Evolutionary conservation across 192 early-diverging fungal genomes (phyloP).

Genomic region (Entomortierella chlamydospora): DNA sequence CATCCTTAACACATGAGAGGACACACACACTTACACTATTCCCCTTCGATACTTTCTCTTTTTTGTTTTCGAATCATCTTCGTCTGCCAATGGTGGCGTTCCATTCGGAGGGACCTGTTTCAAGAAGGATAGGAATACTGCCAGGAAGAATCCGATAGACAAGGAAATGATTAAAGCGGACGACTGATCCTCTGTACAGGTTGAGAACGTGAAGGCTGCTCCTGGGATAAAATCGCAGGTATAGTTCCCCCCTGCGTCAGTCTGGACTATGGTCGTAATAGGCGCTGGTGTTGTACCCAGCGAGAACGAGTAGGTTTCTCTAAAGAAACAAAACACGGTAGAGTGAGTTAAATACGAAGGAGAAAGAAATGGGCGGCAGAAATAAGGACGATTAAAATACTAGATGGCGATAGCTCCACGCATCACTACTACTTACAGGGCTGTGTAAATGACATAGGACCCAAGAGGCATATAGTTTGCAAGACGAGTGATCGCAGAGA

Average conservation of each 20-base stretch:
- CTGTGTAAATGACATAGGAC: constrained; percentile 54
- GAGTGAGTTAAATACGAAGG: no score
- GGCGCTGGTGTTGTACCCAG: constrained; percentile 27
- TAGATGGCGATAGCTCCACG: no score
- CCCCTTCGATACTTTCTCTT: constrained; percentile 26
- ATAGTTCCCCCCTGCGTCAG: constrained; percentile 20
- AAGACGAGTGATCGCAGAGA: constrained; percentile 43
- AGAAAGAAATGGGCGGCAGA: no score
- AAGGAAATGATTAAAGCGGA: constrained; percentile 26
- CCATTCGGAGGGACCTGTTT: constrained; percentile 39
- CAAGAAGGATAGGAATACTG: constrained; percentile 42
- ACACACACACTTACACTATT: constrained; percentile 17
- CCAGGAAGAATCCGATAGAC: constrained; percentile 44
- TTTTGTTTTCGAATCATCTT: constrained; percentile 8
- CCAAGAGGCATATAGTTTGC: constrained; percentile 52
- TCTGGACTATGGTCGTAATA: constrained; percentile 33
- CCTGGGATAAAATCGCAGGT: constrained; percentile 33
- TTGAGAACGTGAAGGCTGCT: constrained; percentile 16
- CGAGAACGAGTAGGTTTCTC: constrained; percentile 53
- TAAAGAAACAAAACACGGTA: constrained; percentile 4
- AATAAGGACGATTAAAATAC: no score
- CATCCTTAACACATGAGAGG: no score
- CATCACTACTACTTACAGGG: no score
- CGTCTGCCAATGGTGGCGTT: constrained; percentile 22
- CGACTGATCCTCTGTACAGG: constrained; percentile 32